phyloP scores from a whole-genome alignment of 1,284 basidiomycete species.

The Lignosus rhinocerotis region DNA sequence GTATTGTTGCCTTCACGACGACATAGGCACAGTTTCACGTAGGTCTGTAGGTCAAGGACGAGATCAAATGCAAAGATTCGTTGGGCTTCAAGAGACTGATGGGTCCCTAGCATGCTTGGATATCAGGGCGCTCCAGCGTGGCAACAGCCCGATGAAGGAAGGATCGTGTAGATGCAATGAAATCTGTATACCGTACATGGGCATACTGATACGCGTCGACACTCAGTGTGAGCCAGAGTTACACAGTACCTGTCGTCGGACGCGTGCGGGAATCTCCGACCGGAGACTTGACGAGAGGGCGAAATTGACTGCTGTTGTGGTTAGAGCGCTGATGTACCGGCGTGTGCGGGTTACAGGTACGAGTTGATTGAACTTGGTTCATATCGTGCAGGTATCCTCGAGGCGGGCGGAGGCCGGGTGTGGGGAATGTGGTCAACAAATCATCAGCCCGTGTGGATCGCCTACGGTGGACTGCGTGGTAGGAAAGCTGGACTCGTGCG shows the following conservation, averaged over 20 bases:
- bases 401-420: too few relatives aligned
- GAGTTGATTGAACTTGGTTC: too few relatives aligned
- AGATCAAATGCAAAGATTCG: not conserved
- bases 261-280: not conserved
- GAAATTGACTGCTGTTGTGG: too few relatives aligned
- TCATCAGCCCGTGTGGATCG: too few relatives aligned
- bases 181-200: not conserved
- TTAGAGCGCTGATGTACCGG: too few relatives aligned
- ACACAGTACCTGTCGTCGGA: not conserved
- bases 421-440: too few relatives aligned
- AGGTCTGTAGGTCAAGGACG: not conserved
- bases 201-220: not conserved
- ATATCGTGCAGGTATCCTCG: too few relatives aligned
- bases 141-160: not conserved
- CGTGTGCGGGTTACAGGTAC: too few relatives aligned
- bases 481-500: not conserved
- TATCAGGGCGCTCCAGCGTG: not conserved
- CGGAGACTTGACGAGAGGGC: too few relatives aligned
- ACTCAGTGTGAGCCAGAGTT: not conserved
- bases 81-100: not conserved
- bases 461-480: not conserved
- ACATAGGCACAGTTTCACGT: not conserved
- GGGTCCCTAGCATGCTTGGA: not conserved
- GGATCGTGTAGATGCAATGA: not conserved
- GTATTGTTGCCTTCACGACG: slow-evolving; percentile 3